A percentile compares a stretch with the other conserved stretches of the same genome.
These are phyloP conservation scores for Ottelia alismoides DNA, from an alignment of 106 monocot species.

Conservation along the genomic window DNA sequence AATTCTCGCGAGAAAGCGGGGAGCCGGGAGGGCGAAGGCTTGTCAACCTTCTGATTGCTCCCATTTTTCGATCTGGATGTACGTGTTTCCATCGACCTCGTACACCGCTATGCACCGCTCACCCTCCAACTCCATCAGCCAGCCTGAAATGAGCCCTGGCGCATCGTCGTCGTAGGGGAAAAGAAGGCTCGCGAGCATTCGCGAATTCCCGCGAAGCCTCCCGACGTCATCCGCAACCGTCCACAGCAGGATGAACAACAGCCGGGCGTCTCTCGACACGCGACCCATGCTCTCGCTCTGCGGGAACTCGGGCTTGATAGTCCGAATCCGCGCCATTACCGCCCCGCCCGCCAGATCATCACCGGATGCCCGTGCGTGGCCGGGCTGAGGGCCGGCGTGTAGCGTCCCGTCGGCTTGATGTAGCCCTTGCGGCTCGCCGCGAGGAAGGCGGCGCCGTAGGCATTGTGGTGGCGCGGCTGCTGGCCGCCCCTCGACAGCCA, in stretches of 20 bases:
- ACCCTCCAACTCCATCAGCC: not conserved
- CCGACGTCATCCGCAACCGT: not conserved
- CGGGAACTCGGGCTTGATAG: not conserved
- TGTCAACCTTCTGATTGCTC: not conserved
- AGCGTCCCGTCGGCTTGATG: no score
- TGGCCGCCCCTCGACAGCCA: no score
- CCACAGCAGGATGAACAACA: not conserved
- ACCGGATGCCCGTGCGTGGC: no score
- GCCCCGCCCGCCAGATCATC: no score
- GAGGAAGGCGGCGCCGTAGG: no score
- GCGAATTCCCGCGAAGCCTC: not conserved
- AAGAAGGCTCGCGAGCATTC: constrained; percentile 1
- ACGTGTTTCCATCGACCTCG: not conserved
- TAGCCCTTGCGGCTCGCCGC: no score
- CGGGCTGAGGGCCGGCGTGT: no score
- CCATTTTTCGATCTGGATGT: not conserved
- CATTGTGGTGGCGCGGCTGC: no score
- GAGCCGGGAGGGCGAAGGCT: not conserved
- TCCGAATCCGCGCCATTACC: not conserved
- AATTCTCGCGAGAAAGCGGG: not conserved
- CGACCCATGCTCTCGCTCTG: not conserved
- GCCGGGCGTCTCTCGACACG: not conserved
- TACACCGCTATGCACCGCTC: not conserved
- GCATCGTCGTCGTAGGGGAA: not conserved
- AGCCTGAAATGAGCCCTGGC: not conserved